These are phyloP conservation scores for Aspergillus steynii DNA, from an alignment of 495 filamentous ascomycete species.

Conservation along the genomic window DNA sequence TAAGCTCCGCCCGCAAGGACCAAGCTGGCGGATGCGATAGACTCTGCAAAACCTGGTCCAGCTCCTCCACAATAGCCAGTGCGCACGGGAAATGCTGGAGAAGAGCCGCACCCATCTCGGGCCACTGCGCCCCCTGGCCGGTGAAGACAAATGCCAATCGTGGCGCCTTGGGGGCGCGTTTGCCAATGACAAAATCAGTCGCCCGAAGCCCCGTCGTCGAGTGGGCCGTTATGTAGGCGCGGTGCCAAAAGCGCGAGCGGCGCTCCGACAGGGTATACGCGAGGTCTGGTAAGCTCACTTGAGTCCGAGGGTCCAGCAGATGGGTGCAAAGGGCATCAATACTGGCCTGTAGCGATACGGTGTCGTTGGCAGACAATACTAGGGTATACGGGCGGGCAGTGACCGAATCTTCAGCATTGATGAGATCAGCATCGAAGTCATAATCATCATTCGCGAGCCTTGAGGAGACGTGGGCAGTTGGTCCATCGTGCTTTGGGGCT, in stretches of 20 bases:
- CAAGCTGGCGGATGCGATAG: background rate
- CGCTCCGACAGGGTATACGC: conserved; percentile 8
- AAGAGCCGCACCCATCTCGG: conserved; percentile 12
- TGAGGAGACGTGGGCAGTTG: too few species aligned
- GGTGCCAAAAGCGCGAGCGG: background rate
- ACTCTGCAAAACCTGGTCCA: conserved; percentile 3
- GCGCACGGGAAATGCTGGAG: background rate
- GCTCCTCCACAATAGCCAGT: background rate
- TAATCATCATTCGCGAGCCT: too few species aligned
- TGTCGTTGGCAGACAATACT: background rate
- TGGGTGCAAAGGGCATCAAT: background rate
- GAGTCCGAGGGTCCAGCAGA: conserved; percentile 1
- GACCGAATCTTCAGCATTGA: conserved; percentile 11
- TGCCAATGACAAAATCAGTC: background rate
- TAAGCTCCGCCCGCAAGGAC: background rate
- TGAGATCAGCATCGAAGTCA: too few species aligned
- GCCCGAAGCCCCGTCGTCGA: too few species aligned
- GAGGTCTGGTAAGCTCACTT: background rate
- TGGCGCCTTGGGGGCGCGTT: background rate
- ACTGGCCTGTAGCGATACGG: background rate
- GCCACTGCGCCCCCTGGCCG: conserved; percentile 28
- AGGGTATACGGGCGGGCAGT: background rate
- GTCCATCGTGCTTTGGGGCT: too few species aligned
- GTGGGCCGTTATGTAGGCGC: background rate
- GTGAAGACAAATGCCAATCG: conserved; percentile 22